Evolutionary conservation across 352 stramenopile species (phyloP).

Genomic region (Globisporangium lucens): DNA sequence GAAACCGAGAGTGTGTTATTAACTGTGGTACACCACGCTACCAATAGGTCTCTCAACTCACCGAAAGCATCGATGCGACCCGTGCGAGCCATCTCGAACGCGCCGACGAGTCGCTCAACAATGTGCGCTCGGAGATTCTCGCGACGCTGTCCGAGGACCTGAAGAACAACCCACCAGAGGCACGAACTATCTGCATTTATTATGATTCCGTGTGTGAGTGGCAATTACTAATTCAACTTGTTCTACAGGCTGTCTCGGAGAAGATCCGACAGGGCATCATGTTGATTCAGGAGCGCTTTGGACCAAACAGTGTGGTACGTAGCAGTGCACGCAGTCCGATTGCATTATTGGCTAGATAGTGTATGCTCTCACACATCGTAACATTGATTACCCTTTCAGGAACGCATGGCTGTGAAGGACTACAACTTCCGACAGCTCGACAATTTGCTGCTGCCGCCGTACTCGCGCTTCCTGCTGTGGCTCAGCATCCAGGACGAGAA

Average conservation of each 20-base stretch:
- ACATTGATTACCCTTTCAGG: slow-evolving; percentile 20
- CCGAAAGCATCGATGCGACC: slow-evolving; percentile 82
- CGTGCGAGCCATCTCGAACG: slow-evolving; percentile 72
- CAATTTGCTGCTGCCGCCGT: slow-evolving; percentile 81
- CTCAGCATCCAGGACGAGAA: slow-evolving; percentile 84
- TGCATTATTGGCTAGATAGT: not conserved
- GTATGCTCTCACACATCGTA: not conserved
- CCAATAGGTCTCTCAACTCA: slow-evolving; percentile 78
- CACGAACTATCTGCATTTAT: slow-evolving; percentile 12
- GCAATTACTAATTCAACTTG: not conserved
- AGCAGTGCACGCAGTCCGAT: not conserved
- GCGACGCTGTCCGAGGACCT: slow-evolving; percentile 61
- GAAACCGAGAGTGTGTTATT: not conserved
- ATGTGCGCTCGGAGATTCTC: slow-evolving; percentile 77
- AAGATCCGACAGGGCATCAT: slow-evolving; percentile 80
- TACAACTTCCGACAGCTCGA: slow-evolving; percentile 89
- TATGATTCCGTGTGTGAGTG: not conserved
- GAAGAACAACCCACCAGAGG: slow-evolving; percentile 59
- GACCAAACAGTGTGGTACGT: slow-evolving; percentile 74
- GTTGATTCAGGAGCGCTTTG: slow-evolving; percentile 80
- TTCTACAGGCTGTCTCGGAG: slow-evolving; percentile 36
- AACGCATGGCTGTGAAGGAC: slow-evolving; percentile 83
- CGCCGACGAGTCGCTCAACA: slow-evolving; percentile 73
- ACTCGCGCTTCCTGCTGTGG: slow-evolving; percentile 88
- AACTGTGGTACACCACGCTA: not conserved